Evolutionary conservation across 805 yeast genomes (phyloP), one percentile per base, ranked within the genome.

Genomic region (Wickerhamomyces hampshirensis): DNA sequence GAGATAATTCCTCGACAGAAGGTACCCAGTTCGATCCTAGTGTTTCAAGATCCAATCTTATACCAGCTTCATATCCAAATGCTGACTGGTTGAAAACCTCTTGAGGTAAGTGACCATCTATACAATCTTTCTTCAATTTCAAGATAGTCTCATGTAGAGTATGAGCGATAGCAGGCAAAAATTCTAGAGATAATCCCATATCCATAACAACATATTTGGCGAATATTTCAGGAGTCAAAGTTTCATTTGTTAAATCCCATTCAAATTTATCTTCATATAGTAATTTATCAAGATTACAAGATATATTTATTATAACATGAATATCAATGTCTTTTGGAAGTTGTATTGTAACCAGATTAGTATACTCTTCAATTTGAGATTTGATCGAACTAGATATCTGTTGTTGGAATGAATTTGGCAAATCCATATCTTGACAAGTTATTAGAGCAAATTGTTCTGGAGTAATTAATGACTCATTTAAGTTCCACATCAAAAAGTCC

Each of bases 401-500:
- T 30, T 66, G 60, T 47, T 82, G 86, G 37, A 78, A 69, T 7
- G 71, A 66, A 18, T 64, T 71, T 4, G 94, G 85, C 26, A 93
- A 71, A 41, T 88, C 96, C 45, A 93, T 67, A 48, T 93, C 98
- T 37, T 76, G 74, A 51, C 94, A 80, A 50, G 89, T 73, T 18
- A 86, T 73, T 11, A 74, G 66, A 0, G 96, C 91, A 62, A 93
- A 93, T 47, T 85, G 91, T 54, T 91, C 98, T 0, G 98, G 96
- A 40, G 89, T 71, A 6, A 84, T 58, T 2, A 79, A 67, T n/a
- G 73, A 63, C 51, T 93, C 98, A 53, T 85, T 77, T 37, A 82
- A 55, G 58, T 93, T 89, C 98, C 98, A 93, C 37, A 88, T 69
- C 49, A 93, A 82, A 1, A 95, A 84, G 56, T 93, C 98, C 26